Percentiles rank a stretch among this genome's conserved stretches.
Conservation (phyloP, 2,329 filamentous ascomycete genomes). For the Ascochyta rabiei region DNA sequence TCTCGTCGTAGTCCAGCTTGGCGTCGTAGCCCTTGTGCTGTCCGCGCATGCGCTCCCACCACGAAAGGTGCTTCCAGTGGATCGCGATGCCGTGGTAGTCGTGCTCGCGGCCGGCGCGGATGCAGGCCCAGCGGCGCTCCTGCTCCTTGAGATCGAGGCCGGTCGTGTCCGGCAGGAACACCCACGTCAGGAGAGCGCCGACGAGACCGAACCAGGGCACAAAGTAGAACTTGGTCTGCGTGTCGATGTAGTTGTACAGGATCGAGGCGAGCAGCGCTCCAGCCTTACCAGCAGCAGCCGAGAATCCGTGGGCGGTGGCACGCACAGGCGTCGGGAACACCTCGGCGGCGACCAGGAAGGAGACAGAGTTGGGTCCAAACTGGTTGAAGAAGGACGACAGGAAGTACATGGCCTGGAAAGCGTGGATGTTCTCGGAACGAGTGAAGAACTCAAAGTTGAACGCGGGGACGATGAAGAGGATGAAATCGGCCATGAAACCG, state of each 20-base stretch:
- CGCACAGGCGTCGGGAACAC: conserved; percentile 95
- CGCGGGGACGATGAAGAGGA: conserved; percentile 89
- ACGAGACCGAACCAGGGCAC: conserved; percentile 94
- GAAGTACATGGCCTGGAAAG: conserved; percentile 99
- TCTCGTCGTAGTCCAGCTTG: conserved; percentile 79
- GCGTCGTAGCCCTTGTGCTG: conserved; percentile 80
- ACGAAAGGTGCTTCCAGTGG: conserved; percentile 83
- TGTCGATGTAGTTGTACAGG: conserved; percentile 93
- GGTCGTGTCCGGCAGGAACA: conserved; percentile 96
- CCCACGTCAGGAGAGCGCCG: conserved; percentile 79
- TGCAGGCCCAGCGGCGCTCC: conserved; percentile 89
- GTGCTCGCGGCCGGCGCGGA: conserved; percentile 74
- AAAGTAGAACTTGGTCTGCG: conserved; percentile 83
- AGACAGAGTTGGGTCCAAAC: conserved; percentile 94
- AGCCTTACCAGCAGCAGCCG: conserved; percentile 87
- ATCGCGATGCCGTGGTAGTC: conserved; percentile 95
- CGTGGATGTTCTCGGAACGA: conserved; percentile 70
- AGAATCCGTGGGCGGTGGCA: conserved; percentile 91
- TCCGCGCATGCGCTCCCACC: conserved; percentile 84
- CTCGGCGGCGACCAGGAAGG: conserved; percentile 94
- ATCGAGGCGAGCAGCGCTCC: conserved; percentile 87
- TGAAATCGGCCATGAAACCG: conserved; percentile 90
- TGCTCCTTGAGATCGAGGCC: conserved; percentile 97
- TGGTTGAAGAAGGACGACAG: conserved; percentile 98
- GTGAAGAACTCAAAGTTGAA: conserved; percentile 90